These are phyloP conservation scores for Sporothrix globosa DNA, from an alignment of 2,329 filamentous ascomycete species.

Conservation along the genomic window DNA sequence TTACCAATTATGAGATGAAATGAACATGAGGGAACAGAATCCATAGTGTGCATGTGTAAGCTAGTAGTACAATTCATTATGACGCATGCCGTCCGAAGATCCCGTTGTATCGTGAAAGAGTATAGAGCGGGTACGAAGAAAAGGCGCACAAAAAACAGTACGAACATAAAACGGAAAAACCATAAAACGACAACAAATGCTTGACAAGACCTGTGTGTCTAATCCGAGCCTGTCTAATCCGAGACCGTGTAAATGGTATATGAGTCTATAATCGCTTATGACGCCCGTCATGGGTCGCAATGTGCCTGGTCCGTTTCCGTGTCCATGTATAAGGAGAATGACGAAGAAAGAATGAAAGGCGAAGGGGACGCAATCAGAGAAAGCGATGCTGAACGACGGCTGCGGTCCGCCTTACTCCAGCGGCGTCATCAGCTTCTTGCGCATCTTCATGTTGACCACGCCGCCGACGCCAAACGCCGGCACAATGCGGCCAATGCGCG, in stretches of 20 bases:
- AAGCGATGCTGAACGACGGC: neutral
- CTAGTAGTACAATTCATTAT: slow-evolving; percentile 19
- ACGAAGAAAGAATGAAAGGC: neutral
- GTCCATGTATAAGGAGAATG: too few species aligned
- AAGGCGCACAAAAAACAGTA: neutral
- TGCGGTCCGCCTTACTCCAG: slow-evolving; percentile 45
- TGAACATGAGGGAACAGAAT: neutral
- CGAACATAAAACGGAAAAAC: neutral
- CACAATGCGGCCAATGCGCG: slow-evolving; percentile 80
- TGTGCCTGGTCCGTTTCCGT: neutral
- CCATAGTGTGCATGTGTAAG: too few species aligned
- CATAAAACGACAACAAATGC: neutral
- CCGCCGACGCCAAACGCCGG: slow-evolving; percentile 89
- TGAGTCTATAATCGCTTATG: slow-evolving; percentile 1
- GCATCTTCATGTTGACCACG: slow-evolving; percentile 77
- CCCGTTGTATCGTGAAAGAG: slow-evolving; percentile 9
- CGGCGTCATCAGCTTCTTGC: slow-evolving; percentile 67
- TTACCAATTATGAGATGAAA: neutral
- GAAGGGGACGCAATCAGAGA: neutral
- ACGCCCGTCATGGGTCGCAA: neutral
- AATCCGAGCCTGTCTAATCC: slow-evolving; percentile 1
- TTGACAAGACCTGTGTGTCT: neutral
- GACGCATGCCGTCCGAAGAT: neutral
- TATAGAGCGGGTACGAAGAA: neutral
- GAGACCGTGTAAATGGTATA: slow-evolving; percentile 1